phyloP scores from a whole-genome alignment of 257 asterid species.

The Primulina tabacum region DNA sequence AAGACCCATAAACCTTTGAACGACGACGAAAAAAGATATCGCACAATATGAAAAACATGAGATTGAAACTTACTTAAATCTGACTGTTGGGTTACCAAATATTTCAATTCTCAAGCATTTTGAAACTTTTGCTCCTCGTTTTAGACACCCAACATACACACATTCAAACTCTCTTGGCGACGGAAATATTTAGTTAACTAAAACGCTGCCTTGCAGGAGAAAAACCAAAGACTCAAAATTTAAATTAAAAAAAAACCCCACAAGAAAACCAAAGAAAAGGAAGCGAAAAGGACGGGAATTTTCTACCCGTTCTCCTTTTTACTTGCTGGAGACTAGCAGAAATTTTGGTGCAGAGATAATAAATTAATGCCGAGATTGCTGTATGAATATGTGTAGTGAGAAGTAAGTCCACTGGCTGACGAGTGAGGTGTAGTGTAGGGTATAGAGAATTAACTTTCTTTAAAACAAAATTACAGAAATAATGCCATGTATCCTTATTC shows the following conservation, averaged over 20 bases:
- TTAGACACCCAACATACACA: background rate
- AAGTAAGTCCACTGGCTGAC: no score
- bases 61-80: constrained; percentile 15
- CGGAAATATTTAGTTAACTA: background rate
- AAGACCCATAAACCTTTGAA: background rate
- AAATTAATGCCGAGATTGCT: background rate
- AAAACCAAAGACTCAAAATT: no score
- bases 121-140: background rate
- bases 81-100: background rate
- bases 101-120: background rate
- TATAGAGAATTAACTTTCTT: no score
- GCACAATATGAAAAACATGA: background rate
- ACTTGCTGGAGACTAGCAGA: background rate
- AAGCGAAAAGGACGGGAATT: background rate
- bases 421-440: no score
- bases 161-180: background rate
- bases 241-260: no score
- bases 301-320: background rate
- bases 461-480: no score
- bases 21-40: background rate
- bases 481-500: no score
- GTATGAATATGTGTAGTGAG: no score
- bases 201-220: background rate
- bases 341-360: background rate
- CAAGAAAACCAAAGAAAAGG: background rate